Conservation (phyloP, 2,329 filamentous ascomycete species). For the Pseudocercospora vitis region DNA sequence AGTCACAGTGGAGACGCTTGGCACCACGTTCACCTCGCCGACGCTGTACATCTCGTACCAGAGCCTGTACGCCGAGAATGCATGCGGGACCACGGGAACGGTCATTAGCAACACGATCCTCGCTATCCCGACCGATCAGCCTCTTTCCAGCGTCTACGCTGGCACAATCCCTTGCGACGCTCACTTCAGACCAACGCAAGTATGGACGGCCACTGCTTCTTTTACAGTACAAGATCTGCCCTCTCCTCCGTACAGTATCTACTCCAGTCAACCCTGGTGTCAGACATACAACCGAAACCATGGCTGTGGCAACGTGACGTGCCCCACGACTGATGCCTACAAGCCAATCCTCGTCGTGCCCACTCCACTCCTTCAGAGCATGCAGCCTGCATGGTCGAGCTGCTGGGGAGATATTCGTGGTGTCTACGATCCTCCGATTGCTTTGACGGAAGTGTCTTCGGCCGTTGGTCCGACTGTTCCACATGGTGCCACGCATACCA, state of each 20-base stretch:
- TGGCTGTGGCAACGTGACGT: conserved; percentile 14
- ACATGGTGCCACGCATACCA: neutral
- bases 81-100: conserved; percentile 20
- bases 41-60: conserved; percentile 30
- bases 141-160: conserved; percentile 21
- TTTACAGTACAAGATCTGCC: conserved; percentile 23
- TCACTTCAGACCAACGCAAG: conserved; percentile 9
- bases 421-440: conserved; percentile 24
- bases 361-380: conserved; percentile 10
- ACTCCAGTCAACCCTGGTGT: conserved; percentile 26
- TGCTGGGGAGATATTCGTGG: conserved; percentile 26
- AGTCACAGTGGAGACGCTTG: conserved; percentile 20
- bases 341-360: conserved; percentile 27
- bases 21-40: conserved; percentile 28
- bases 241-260: conserved; percentile 18
- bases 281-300: conserved; percentile 8
- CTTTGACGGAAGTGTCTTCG: neutral
- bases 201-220: conserved; percentile 17
- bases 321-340: conserved; percentile 21
- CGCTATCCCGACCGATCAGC: conserved; percentile 19
- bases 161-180: conserved; percentile 12
- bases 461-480: conserved; percentile 8
- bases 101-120: conserved; percentile 24
- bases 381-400: conserved; percentile 24
- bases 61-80: conserved; percentile 25